Percentiles rank a stretch among this genome's conserved stretches.
These are phyloP conservation scores for Chimonanthus salicifolius DNA, from an alignment of 164 flowering plant species.

Conservation along the genomic window DNA sequence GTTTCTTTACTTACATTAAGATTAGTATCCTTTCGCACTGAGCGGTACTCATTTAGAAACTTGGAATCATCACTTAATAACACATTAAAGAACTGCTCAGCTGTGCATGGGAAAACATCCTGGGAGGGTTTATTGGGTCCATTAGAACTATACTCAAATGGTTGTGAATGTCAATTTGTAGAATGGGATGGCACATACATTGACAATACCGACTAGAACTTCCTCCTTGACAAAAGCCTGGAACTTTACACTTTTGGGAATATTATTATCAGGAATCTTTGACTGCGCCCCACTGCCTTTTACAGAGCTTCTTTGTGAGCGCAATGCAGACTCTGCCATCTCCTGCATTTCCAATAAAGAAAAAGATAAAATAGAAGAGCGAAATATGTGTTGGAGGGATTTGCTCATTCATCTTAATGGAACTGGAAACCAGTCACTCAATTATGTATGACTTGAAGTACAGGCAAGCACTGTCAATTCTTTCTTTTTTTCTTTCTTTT, in stretches of 20 bases:
- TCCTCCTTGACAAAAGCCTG: conserved; percentile 88
- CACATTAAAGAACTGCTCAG: conserved; percentile 64
- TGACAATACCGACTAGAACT: conserved; percentile 56
- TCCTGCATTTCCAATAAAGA: conserved; percentile 37
- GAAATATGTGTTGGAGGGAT: neutral
- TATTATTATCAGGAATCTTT: conserved; percentile 40
- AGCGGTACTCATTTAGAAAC: conserved; percentile 58
- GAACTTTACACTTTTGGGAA: conserved; percentile 40
- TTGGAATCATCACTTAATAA: conserved; percentile 61
- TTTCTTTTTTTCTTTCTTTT: too few species aligned
- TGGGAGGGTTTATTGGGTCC: conserved; percentile 22
- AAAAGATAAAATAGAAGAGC: neutral
- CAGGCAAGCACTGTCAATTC: too few species aligned
- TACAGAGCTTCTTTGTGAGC: conserved; percentile 84
- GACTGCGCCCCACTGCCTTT: conserved; percentile 32
- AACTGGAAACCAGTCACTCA: neutral
- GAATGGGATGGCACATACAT: conserved; percentile 39
- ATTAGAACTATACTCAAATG: neutral
- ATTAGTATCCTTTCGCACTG: conserved; percentile 65
- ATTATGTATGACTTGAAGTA: too few species aligned
- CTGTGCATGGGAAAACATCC: conserved; percentile 75
- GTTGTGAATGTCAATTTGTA: neutral
- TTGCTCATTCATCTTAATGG: neutral
- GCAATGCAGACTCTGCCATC: conserved; percentile 71
- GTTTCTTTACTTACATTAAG: conserved; percentile 47